Base-by-base conservation (phyloP, 2,329 filamentous ascomycete genomes). In the Trichoderma guizhouense region DNA sequence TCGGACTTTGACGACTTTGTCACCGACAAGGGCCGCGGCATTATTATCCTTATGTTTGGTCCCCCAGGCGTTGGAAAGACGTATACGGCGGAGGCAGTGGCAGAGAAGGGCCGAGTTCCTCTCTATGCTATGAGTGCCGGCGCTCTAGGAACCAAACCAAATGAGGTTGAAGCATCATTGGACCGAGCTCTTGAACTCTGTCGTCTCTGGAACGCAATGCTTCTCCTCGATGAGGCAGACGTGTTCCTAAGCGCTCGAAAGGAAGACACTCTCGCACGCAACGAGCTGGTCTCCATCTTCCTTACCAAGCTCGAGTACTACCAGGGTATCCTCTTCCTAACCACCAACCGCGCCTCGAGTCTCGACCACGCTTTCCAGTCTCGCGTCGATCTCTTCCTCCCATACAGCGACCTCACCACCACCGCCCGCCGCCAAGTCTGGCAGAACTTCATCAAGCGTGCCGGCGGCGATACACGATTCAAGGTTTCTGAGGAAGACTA, bases 61-160 rank as follows among this genome's bases (percentile, higher is more conserved):
- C 81, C 79, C 0, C 84, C 84, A 0, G 84, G 84, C 5, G 81
- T 84, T 0, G 85, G 85, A 32, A 86, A 86, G 77, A 86, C 84
- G 0, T 78, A 83, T 39, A 85, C 83, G 0, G 84, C 83, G 21
- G 82, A 77, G 55, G 73, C 79, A 30, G 80, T 85, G 0, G 82
- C 36, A 82, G 1, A 83, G 84, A 53, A 80, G 78, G 14, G 60
- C 24, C 36, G 60, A 8, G 36, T 63, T 14, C 36, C 60, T 7
- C 36, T 63, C 5, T 63, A 63, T 18, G 39, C 15, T 11, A 64
- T 64, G 61, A 64, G 61, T 30, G 61, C 39, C 11, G 61, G 36
- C 11, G 61, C 61, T 15, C 26, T 64, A 76, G 82, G 0, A 72
- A 77, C 4, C 76, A 77, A 1, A 80, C 84, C 18, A 82, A 85